Conservation (phyloP, 2,329 filamentous ascomycete genomes). For the Dothistroma septosporum region DNA sequence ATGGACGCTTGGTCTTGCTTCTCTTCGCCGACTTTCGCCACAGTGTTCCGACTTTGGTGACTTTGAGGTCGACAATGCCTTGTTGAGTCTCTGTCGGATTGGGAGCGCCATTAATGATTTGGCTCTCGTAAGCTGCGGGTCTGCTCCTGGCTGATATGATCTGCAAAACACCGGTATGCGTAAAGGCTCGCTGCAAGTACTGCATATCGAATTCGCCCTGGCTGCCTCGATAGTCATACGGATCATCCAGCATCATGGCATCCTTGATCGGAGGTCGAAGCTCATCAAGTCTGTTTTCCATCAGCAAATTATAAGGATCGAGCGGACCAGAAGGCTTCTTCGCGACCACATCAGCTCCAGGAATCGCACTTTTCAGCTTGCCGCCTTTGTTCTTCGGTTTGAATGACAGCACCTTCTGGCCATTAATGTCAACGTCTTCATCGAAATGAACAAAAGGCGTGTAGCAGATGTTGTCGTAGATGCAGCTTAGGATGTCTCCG, state of each 20-base stretch:
- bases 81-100: slow-evolving; percentile 76
- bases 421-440: slow-evolving; percentile 78
- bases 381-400: slow-evolving; percentile 58
- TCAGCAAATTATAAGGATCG: slow-evolving; percentile 89
- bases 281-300: slow-evolving; percentile 80
- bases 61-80: slow-evolving; percentile 93
- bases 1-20: slow-evolving; percentile 89
- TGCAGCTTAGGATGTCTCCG: slow-evolving; percentile 87
- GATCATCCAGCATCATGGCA: slow-evolving; percentile 87
- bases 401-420: slow-evolving; percentile 65
- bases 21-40: slow-evolving; percentile 96
- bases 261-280: slow-evolving; percentile 83
- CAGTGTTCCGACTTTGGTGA: slow-evolving; percentile 89
- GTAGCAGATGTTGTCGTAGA: slow-evolving; percentile 98
- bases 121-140: slow-evolving; percentile 90
- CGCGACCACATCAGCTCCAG: slow-evolving; percentile 52
- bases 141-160: slow-evolving; percentile 91
- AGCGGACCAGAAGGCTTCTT: slow-evolving; percentile 68
- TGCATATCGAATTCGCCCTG: slow-evolving; percentile 71
- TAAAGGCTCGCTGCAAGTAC: slow-evolving; percentile 81
- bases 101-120: slow-evolving; percentile 37
- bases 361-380: slow-evolving; percentile 61
- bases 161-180: slow-evolving; percentile 85
- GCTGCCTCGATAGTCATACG: slow-evolving; percentile 81
- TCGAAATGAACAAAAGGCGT: slow-evolving; percentile 98